Base-by-base conservation (phyloP, 176 grass and related monocot genomes). In the Elaeis guineensis region DNA sequence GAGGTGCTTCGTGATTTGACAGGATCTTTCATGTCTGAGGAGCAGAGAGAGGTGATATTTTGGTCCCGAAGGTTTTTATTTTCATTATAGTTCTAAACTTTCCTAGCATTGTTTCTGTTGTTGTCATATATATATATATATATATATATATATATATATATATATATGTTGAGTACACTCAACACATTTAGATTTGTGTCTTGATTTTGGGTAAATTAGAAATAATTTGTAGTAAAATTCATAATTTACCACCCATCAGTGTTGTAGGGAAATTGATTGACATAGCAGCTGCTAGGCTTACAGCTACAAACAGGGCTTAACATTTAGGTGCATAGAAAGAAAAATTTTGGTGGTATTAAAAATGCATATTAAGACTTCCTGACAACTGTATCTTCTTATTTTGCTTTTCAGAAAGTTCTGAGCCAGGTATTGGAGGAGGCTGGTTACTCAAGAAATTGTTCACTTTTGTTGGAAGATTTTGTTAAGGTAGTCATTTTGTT, bases 391-490 rank as follows among this genome's bases (percentile, higher is more conserved):
- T 16, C 44, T 51, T 54, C 51, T 22, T 17, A 72, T 69, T 50
- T 16, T 49, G 35, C 28, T 23, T 70, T 77, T 59, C 75, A 87
- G 91, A 53, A 82, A 90, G 86, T 87, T 54, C 19, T 78, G 55
- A 66, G 58, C 67, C 75, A 79, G 72, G 80, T 96, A 19, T 64
- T 96, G 54, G 80, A 87, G 65, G 86, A 96, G 71, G 80, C 83
- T 17, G 83, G 86, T 16, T 90, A 96, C 44, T 54, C 70, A 22
- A 85, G 57, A 72, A 82, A 96, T 67, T 77, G 52, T 32, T 52
- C 61, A 6, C 78, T 87, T 21, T 77, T 75, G 23, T 62, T 90
- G 26, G 78, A 96, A 24, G 91, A 96, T 74, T 90, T 96, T 50
- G 59, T 55, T 24, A 80, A 86, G 83, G 83, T 96, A 80, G 6